A percentile compares a stretch with the other conserved stretches of the same genome.
Conservation (phyloP, 768 basidiomycete species). For the Trametes meyenii region DNA sequence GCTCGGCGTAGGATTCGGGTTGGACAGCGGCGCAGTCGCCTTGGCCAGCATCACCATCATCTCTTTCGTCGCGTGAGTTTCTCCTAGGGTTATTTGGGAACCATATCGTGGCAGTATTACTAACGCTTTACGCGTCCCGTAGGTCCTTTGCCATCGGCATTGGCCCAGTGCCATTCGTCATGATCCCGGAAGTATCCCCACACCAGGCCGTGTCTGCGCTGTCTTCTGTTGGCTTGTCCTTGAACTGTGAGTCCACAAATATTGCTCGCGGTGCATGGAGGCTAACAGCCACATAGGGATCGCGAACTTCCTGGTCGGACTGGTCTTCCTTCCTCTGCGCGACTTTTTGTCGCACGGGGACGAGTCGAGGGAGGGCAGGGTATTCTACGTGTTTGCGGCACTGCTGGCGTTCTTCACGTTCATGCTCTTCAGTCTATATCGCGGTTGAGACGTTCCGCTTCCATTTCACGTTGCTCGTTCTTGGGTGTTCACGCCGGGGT, state of each 20-base stretch:
- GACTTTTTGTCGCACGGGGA: constrained; percentile 68
- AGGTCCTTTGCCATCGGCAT: constrained; percentile 90
- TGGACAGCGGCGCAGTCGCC: constrained; percentile 60
- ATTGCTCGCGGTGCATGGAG: neutral
- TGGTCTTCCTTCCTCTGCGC: constrained; percentile 84
- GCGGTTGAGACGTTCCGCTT: constrained; percentile 20
- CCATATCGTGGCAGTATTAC: neutral
- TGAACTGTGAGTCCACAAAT: constrained; percentile 57
- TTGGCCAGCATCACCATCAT: constrained; percentile 76
- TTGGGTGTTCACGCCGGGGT: neutral
- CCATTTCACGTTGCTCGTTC: too few relatives aligned
- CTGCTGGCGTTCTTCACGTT: constrained; percentile 45
- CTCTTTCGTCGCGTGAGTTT: constrained; percentile 75
- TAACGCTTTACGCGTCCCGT: neutral
- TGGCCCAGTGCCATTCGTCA: constrained; percentile 91
- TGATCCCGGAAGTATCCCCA: constrained; percentile 89
- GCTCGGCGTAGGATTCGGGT: constrained; percentile 65
- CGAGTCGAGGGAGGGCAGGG: constrained; percentile 71
- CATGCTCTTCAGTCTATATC: constrained; percentile 35
- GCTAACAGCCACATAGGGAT: constrained; percentile 57
- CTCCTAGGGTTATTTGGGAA: neutral
- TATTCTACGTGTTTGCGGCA: constrained; percentile 84
- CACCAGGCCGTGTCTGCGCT: constrained; percentile 80
- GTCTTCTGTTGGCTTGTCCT: constrained; percentile 72
- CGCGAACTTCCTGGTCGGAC: constrained; percentile 81